phyloP scores from a whole-genome alignment of 208 protist species.

The Crithidia bombi region DNA sequence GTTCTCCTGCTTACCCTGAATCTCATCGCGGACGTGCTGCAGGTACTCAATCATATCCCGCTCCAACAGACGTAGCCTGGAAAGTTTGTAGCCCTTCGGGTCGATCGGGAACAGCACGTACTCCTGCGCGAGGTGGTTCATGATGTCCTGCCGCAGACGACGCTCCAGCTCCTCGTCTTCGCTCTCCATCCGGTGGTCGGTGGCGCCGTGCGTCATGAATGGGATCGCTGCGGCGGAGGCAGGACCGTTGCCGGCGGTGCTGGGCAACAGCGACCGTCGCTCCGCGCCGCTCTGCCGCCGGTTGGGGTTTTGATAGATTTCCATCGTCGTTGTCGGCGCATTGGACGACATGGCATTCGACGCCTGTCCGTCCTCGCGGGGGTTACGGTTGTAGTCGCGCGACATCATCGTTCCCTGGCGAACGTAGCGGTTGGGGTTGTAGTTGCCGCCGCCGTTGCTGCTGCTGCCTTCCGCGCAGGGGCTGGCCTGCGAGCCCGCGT shows the following conservation, averaged over 20 bases:
- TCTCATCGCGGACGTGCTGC: constrained; percentile 73
- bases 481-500: background rate
- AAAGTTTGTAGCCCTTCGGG: constrained; percentile 59
- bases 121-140: constrained; percentile 64
- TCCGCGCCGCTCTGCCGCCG: background rate
- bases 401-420: constrained; percentile 26
- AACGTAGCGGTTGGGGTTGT: constrained; percentile 13
- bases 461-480: background rate
- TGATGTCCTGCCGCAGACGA: constrained; percentile 66
- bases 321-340: background rate
- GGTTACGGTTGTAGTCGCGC: constrained; percentile 35
- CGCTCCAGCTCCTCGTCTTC: constrained; percentile 62
- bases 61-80: constrained; percentile 69
- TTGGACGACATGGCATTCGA: constrained; percentile 20
- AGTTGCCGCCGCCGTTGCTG: constrained; percentile 1
- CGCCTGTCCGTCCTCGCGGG: constrained; percentile 36
- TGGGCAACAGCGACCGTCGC: background rate
- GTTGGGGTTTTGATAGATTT: background rate
- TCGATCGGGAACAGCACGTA: constrained; percentile 69
- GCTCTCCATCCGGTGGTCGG: constrained; percentile 33
- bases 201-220: constrained; percentile 24
- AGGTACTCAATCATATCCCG: constrained; percentile 89
- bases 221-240: constrained; percentile 13
- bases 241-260: background rate
- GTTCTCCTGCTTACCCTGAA: constrained; percentile 72